Conservation (phyloP, 257 asterid genomes). For the Datura wrightii region DNA sequence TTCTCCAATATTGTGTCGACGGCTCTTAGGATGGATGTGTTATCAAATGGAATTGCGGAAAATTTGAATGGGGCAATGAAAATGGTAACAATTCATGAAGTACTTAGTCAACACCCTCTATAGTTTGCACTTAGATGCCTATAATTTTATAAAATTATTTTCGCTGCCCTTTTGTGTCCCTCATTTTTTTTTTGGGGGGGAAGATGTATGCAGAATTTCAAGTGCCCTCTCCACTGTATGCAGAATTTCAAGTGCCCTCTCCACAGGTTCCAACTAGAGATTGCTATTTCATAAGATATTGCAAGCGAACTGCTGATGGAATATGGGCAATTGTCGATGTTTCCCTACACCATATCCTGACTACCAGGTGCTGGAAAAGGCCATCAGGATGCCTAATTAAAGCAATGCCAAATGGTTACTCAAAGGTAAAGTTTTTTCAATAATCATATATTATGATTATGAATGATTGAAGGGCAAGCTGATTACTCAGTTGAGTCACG, state of each 20-base stretch:
- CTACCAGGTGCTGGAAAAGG: constrained; percentile 44
- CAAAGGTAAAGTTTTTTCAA: constrained; percentile 45
- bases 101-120: neutral
- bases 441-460: neutral
- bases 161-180: neutral
- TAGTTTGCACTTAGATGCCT: too few species aligned
- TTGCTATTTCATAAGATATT: constrained; percentile 47
- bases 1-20: constrained; percentile 52
- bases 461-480: too few species aligned
- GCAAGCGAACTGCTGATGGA: constrained; percentile 43
- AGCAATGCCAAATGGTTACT: constrained; percentile 47
- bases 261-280: constrained; percentile 58
- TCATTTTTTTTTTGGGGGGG: too few species aligned
- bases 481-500: too few species aligned
- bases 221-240: constrained; percentile 55
- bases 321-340: constrained; percentile 66
- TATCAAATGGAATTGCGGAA: constrained; percentile 47
- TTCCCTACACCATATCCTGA: constrained; percentile 39
- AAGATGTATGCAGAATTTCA: constrained; percentile 64
- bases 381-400: constrained; percentile 68
- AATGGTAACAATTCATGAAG: constrained; percentile 41
- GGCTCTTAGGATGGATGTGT: constrained; percentile 40
- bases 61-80: constrained; percentile 47
- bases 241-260: too few species aligned
- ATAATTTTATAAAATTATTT: neutral